Evolutionary conservation across 106 monocot genomes (phyloP).

Genomic region (Dendrobium chrysotoxum): DNA sequence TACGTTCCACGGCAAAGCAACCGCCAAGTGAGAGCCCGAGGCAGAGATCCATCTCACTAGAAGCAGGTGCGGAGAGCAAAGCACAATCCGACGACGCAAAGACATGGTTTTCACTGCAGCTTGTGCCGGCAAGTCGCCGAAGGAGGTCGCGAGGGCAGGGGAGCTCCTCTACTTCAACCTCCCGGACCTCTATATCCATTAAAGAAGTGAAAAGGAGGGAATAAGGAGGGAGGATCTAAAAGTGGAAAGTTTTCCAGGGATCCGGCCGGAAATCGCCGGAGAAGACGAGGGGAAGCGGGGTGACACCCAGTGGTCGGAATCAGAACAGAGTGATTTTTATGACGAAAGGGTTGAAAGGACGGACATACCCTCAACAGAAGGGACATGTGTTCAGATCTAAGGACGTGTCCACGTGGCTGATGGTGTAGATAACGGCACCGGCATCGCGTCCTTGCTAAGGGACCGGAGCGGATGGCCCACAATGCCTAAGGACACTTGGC

Average conservation of each 20-base stretch:
- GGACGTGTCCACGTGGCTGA: background rate
- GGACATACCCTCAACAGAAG: background rate
- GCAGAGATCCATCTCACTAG: constrained; percentile 44
- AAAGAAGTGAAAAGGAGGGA: background rate
- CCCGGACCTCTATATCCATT: constrained; percentile 6
- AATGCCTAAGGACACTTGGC: background rate
- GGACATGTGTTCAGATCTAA: background rate
- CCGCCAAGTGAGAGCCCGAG: constrained; percentile 63
- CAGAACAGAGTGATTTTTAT: background rate
- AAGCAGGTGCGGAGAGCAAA: background rate
- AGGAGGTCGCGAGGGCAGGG: constrained; percentile 35
- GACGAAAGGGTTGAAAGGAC: background rate
- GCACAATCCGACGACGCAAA: background rate
- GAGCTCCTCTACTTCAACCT: constrained; percentile 16
- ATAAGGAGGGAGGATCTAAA: background rate
- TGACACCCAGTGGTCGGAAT: background rate
- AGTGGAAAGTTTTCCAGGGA: background rate
- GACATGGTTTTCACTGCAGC: background rate
- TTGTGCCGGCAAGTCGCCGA: constrained; percentile 12
- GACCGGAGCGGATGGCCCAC: background rate
- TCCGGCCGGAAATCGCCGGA: constrained; percentile 1
- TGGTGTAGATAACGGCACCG: background rate
- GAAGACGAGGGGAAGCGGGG: background rate
- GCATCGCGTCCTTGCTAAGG: background rate
- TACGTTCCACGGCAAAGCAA: constrained; percentile 27